These are phyloP conservation scores for Vigna trinervia DNA, from an alignment of 306 rosid species.

Conservation along the genomic window DNA sequence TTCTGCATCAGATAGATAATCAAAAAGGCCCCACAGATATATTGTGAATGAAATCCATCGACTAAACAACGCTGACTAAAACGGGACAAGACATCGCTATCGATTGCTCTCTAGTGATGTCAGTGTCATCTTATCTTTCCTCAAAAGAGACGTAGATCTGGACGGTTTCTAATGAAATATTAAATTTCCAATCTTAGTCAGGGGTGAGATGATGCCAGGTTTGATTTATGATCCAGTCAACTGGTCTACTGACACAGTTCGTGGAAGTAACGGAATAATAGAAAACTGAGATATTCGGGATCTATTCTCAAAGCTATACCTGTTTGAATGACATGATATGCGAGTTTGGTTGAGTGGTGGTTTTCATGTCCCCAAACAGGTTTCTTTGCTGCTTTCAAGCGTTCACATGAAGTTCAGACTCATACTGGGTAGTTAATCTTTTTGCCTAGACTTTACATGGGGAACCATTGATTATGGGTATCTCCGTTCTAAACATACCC, in stretches of 20 bases:
- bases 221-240: conserved; percentile 54
- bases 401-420: conserved; percentile 43
- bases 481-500: conserved; percentile 6
- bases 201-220: conserved; percentile 52
- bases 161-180: conserved; percentile 41
- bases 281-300: conserved; percentile 8
- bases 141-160: conserved; percentile 56
- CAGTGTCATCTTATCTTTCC: conserved; percentile 48
- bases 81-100: conserved; percentile 44
- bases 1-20: conserved; percentile 24
- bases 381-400: conserved; percentile 18
- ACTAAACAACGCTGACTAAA: conserved; percentile 41
- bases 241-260: conserved; percentile 47
- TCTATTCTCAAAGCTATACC: conserved; percentile 18
- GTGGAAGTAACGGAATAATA: conserved; percentile 31
- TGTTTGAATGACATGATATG: conserved; percentile 41
- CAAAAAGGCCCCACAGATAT: conserved; percentile 34
- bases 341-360: conserved; percentile 46
- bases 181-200: conserved; percentile 41
- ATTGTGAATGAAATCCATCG: conserved; percentile 42
- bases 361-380: conserved; percentile 46
- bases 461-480: conserved; percentile 21
- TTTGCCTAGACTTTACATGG: conserved; percentile 29
- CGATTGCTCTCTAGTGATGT: conserved; percentile 46
- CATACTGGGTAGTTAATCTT: conserved; percentile 14